Evolutionary conservation across 225 moss, liverwort and hornwort genomes (phyloP).

Genomic region (Rhytidiadelphus loreus): DNA sequence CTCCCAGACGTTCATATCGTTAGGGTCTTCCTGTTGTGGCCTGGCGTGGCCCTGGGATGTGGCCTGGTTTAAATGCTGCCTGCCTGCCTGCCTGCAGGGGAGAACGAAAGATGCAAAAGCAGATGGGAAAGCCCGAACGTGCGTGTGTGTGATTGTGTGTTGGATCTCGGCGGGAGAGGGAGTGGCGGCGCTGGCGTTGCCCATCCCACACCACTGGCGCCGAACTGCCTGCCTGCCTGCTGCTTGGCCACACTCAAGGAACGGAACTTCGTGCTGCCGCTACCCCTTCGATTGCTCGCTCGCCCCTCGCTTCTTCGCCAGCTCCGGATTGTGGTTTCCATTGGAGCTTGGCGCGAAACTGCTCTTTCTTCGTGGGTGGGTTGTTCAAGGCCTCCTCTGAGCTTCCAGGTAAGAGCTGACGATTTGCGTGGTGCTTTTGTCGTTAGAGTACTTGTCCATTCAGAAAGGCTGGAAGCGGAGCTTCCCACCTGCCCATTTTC

Average conservation of each 20-base stretch:
- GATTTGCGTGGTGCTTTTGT: not conserved
- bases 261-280: not conserved
- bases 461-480: not conserved
- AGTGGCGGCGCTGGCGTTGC: constrained; percentile 25
- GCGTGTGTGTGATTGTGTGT: not conserved
- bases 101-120: not conserved
- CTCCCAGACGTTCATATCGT: accelerated
- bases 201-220: not conserved
- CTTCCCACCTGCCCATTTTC: not conserved
- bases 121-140: not conserved
- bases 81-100: not conserved
- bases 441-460: not conserved
- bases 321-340: not conserved
- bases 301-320: not conserved
- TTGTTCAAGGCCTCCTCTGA: not conserved
- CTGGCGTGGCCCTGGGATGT: not conserved
- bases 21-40: not conserved
- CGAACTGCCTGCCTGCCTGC: not conserved
- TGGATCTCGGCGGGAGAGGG: not conserved
- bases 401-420: not conserved
- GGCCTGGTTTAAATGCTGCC: not conserved
- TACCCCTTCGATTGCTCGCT: not conserved
- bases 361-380: not conserved
- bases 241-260: not conserved
- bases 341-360: not conserved